Percentiles rank a stretch among this genome's conserved stretches.
phyloP scores from a whole-genome alignment of 1,284 basidiomycete genomes.

The Schizopora paradoxa region DNA sequence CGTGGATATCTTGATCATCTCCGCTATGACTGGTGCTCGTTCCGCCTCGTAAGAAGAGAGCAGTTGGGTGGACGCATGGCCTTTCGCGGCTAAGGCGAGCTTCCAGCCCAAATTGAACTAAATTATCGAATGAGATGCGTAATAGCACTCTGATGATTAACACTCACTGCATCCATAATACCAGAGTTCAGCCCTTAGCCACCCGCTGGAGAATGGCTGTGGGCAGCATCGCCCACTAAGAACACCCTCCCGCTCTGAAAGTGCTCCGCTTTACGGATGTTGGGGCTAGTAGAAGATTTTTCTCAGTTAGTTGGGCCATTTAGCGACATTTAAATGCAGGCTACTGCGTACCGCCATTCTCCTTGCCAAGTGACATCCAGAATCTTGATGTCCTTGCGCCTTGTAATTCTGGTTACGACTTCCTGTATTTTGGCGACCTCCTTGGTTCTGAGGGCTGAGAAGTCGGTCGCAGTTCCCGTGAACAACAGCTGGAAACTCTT shows the following conservation, averaged over 20 bases:
- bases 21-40: slow-evolving; percentile 35
- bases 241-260: slow-evolving; percentile 32
- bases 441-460: slow-evolving; percentile 13
- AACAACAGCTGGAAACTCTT: background rate
- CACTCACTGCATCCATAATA: slow-evolving; percentile 36
- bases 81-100: slow-evolving; percentile 32
- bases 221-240: slow-evolving; percentile 38
- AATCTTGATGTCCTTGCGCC: slow-evolving; percentile 30
- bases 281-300: slow-evolving; percentile 23
- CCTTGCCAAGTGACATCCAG: slow-evolving; percentile 27
- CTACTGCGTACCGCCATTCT: slow-evolving; percentile 24
- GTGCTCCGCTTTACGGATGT: slow-evolving; percentile 33
- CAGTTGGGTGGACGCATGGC: slow-evolving; percentile 27
- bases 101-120: slow-evolving; percentile 41
- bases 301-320: background rate
- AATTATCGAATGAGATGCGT: background rate
- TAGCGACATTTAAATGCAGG: background rate
- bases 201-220: slow-evolving; percentile 41
- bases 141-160: background rate
- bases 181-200: slow-evolving; percentile 39
- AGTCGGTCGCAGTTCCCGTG: slow-evolving; percentile 17
- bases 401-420: slow-evolving; percentile 27
- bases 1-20: slow-evolving; percentile 28
- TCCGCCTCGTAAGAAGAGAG: slow-evolving; percentile 33
- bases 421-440: slow-evolving; percentile 17